Percentiles rank a stretch among this genome's conserved stretches.
Conservation (phyloP, 345 rosid species). For the Salix suchowensis region DNA sequence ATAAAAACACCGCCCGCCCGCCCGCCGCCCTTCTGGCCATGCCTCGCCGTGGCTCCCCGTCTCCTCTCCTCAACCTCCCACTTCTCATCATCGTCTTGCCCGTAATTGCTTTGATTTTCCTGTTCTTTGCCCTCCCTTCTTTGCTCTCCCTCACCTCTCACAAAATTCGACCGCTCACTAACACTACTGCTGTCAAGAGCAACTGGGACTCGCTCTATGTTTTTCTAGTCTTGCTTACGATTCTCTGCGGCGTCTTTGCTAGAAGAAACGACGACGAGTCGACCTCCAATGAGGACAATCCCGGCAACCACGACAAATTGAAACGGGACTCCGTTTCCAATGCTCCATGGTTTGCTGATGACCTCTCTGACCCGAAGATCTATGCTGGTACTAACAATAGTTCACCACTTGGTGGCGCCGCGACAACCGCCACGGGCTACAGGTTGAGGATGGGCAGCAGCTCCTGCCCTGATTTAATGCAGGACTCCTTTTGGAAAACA, state of each 20-base stretch:
- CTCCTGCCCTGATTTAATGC: constrained; percentile 74
- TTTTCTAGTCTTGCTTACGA: constrained; percentile 57
- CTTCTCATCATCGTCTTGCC: constrained; percentile 51
- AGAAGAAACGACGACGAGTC: constrained; percentile 49
- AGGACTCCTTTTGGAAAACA: constrained; percentile 39
- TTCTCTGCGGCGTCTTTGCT: constrained; percentile 70
- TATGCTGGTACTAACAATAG: background rate
- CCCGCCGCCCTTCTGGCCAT: background rate
- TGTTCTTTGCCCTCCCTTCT: constrained; percentile 40
- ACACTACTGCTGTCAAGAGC: constrained; percentile 29
- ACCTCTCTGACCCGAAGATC: constrained; percentile 28
- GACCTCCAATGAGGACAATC: background rate
- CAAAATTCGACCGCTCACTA: constrained; percentile 30
- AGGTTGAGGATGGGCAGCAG: constrained; percentile 65
- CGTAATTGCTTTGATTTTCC: constrained; percentile 34
- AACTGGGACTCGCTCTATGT: constrained; percentile 70
- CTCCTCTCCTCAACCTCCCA: constrained; percentile 41
- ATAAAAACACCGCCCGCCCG: constrained; percentile 6
- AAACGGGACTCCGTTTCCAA: constrained; percentile 1
- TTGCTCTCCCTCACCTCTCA: constrained; percentile 42
- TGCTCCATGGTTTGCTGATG: constrained; percentile 43
- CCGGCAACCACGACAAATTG: background rate
- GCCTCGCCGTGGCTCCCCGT: constrained; percentile 29
- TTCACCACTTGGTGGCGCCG: constrained; percentile 10
- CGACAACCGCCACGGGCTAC: constrained; percentile 21